Evolutionary conservation across 345 rosid species (phyloP), one percentile per base, ranked within the genome.

Genomic region (Pistacia integerrima): DNA sequence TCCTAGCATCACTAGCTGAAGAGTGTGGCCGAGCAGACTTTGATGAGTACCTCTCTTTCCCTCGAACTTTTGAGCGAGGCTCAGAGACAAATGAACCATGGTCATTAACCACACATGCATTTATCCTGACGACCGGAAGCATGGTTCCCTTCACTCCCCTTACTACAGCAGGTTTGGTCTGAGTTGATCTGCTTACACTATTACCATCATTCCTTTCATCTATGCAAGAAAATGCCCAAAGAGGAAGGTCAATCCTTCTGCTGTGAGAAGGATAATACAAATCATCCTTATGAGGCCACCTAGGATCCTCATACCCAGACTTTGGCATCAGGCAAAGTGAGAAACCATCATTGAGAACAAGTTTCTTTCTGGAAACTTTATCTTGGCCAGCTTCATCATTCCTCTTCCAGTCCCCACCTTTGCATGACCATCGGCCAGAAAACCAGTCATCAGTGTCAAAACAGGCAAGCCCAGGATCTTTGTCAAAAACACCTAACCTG

Each of bases 401-500:
- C 86, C 97, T 92, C 83, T 85, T 92, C 99, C 99, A 97, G 82
- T 97, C 99, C 78, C 99, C 99, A 69, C 99, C 99, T 83, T 94
- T 97, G 89, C 97, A 92, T 3, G 98, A 86, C 97, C 97, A 92
- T 35, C 84, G 87, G 48, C 91, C 88, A 74, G 93, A 82, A 84
- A 87, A 94, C 92, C 97, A 89, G 72, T 89, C 91, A 74, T 84
- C 81, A 52, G 84, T 69, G 66, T 88, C 98, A 70, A 74, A 75
- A 74, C 72, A 70, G 30, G 76, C 78, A 81, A 82, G 78, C 56
- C 75, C 76, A 56, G 85, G 72, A 73, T 85, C 93, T 70, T 80
- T 83, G 44, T 78, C 92, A 36, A 71, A 75, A 20, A 77, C 76
- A 81, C 75, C 78, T 74, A 81, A 75, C 80, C 82, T 80, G 63